Evolutionary conservation across 2,329 filamentous ascomycete species (phyloP).

Genomic region (Thermoascus crustaceus): DNA sequence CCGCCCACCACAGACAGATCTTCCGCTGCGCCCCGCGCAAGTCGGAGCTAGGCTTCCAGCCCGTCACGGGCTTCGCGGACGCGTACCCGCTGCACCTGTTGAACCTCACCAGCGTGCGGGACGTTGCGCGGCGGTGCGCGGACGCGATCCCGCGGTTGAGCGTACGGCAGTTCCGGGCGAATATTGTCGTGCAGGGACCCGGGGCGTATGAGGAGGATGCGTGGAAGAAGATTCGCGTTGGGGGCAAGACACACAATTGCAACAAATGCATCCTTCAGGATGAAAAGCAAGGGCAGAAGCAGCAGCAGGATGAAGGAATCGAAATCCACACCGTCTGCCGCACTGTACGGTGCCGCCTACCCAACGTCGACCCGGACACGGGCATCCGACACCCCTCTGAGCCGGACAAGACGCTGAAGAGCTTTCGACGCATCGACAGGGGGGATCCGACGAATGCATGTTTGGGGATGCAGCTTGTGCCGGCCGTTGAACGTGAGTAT

Average conservation of each 20-base stretch:
- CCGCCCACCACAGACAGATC: conserved; percentile 40
- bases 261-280: neutral
- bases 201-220: conserved; percentile 48
- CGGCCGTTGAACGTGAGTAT: conserved; percentile 19
- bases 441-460: conserved; percentile 43
- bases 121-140: conserved; percentile 39
- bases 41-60: conserved; percentile 44
- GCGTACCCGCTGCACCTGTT: conserved; percentile 52
- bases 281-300: neutral
- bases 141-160: conserved; percentile 36
- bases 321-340: conserved; percentile 45
- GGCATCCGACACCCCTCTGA: conserved; percentile 41
- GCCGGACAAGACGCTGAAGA: conserved; percentile 43
- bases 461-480: conserved; percentile 47
- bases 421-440: conserved; percentile 43
- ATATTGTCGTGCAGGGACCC: conserved; percentile 49
- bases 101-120: conserved; percentile 46
- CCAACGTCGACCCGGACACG: conserved; percentile 51
- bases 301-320: conserved; percentile 18
- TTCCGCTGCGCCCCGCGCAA: conserved; percentile 47
- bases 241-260: conserved; percentile 12
- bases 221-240: conserved; percentile 47
- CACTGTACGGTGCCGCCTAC: conserved; percentile 51
- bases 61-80: conserved; percentile 49
- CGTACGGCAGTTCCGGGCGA: conserved; percentile 50